Percentiles rank a stretch among this genome's conserved stretches.
Conservation (phyloP, 2,329 filamentous ascomycete species). For the Fusarium subglutinans region DNA sequence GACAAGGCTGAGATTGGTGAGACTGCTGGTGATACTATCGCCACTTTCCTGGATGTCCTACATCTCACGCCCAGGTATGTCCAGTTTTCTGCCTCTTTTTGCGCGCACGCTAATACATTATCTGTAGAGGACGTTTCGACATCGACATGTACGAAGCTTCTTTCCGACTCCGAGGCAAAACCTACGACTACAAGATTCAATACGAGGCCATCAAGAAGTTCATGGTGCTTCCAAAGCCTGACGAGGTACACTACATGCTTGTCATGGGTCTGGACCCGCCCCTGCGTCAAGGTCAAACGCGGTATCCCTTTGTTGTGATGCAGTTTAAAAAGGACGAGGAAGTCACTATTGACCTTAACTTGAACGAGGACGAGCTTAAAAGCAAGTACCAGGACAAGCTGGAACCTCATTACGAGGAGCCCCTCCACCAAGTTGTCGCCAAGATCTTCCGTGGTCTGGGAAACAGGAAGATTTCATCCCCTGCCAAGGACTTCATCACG, state of each 20-base stretch:
- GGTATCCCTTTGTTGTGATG: constrained; percentile 99
- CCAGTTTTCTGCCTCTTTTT: neutral
- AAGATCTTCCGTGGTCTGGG: constrained; percentile 95
- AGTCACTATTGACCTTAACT: constrained; percentile 94
- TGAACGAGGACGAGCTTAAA: constrained; percentile 88
- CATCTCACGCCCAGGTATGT: constrained; percentile 90
- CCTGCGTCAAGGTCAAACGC: constrained; percentile 93
- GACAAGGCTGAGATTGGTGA: constrained; percentile 99
- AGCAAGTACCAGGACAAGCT: constrained; percentile 90
- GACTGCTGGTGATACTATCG: constrained; percentile 97
- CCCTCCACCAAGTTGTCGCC: constrained; percentile 90
- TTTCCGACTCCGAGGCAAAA: constrained; percentile 96
- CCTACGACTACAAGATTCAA: constrained; percentile 99
- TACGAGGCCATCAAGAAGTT: constrained; percentile 99
- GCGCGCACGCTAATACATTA: constrained; percentile 1
- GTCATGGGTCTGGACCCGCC: constrained; percentile 95
- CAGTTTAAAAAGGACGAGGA: constrained; percentile 98
- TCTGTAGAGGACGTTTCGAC: constrained; percentile 90
- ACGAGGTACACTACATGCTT: constrained; percentile 94
- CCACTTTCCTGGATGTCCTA: constrained; percentile 94
- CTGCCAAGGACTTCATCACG: constrained; percentile 92
- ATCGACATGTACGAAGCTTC: constrained; percentile 99
- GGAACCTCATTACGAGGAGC: constrained; percentile 89
- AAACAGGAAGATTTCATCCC: constrained; percentile 93
- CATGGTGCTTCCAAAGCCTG: constrained; percentile 98